Percentiles rank a stretch among this genome's conserved stretches.
These are phyloP conservation scores for Glycine latifolia DNA, from an alignment of 306 rosid species.

Conservation along the genomic window DNA sequence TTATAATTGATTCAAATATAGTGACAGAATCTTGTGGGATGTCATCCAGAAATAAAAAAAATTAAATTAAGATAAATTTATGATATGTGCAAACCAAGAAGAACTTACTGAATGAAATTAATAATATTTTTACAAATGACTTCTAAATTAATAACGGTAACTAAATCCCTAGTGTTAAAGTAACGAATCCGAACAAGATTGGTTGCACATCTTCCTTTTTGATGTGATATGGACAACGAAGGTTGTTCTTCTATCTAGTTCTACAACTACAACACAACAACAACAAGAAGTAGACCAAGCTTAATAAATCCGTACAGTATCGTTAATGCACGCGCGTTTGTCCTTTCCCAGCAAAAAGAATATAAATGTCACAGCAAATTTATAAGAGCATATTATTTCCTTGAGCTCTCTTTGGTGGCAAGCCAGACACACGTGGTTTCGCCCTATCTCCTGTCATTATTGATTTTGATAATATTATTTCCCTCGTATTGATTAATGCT, in stretches of 20 bases:
- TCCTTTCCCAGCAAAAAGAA: conserved; percentile 43
- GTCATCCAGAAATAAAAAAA: too few relatives aligned
- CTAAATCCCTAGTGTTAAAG: not conserved
- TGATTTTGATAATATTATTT: too few relatives aligned
- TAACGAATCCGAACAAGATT: not conserved
- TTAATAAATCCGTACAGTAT: conserved; percentile 42
- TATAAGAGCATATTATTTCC: not conserved
- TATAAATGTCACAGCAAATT: conserved; percentile 18
- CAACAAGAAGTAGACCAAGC: not conserved
- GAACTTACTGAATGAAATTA: too few relatives aligned
- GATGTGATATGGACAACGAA: not conserved
- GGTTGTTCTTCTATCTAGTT: not conserved
- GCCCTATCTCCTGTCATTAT: too few relatives aligned
- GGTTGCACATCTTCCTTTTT: conserved; percentile 12
- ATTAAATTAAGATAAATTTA: too few relatives aligned
- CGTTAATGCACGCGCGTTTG: conserved; percentile 40
- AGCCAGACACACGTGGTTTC: not conserved
- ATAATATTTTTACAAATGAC: too few relatives aligned
- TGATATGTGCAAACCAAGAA: too few relatives aligned
- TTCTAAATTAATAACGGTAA: not conserved
- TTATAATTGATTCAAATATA: too few relatives aligned
- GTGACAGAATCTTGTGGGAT: too few relatives aligned
- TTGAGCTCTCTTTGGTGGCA: conserved; percentile 5
- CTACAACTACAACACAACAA: too few relatives aligned
- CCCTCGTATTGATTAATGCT: not conserved